Conservation (phyloP, 257 asterid genomes). For the Lavandula angustifolia region DNA sequence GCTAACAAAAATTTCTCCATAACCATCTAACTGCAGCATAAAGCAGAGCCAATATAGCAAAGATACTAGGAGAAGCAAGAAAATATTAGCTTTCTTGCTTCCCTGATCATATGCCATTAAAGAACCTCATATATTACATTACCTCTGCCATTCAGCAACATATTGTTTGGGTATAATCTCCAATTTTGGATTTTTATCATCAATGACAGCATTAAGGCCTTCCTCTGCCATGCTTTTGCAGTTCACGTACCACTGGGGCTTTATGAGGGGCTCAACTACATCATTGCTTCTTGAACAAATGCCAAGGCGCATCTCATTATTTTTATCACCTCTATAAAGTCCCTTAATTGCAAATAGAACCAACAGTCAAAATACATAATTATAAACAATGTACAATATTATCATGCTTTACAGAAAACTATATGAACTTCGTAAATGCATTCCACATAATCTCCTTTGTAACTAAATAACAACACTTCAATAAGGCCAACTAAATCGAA, state of each 20-base stretch:
- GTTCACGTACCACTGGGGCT: slow-evolving; percentile 97
- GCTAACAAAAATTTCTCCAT: neutral
- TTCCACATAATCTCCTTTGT: slow-evolving; percentile 19
- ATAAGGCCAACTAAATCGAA: neutral
- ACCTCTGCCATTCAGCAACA: slow-evolving; percentile 93
- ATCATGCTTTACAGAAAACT: neutral
- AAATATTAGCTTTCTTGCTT: slow-evolving; percentile 4
- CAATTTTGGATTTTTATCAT: slow-evolving; percentile 53
- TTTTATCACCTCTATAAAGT: slow-evolving; percentile 69
- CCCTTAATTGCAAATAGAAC: slow-evolving; percentile 51
- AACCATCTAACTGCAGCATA: slow-evolving; percentile 21
- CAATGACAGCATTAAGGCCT: slow-evolving; percentile 79
- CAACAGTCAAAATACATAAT: slow-evolving; percentile 23
- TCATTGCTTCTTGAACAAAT: slow-evolving; percentile 87
- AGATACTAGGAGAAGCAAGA: neutral
- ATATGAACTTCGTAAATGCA: neutral
- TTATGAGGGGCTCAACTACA: slow-evolving; percentile 90
- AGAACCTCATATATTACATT: slow-evolving; percentile 18
- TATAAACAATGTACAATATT: neutral
- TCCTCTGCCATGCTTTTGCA: slow-evolving; percentile 78
- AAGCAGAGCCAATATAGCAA: slow-evolving; percentile 14
- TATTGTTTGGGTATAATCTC: slow-evolving; percentile 87
- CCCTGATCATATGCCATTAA: neutral
- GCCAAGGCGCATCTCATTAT: slow-evolving; percentile 95
- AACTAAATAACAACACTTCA: slow-evolving; percentile 27